These are phyloP conservation scores for Nakaseomyces uthaithaninus DNA, from an alignment of 1,139 yeast species.

Conservation along the genomic window DNA sequence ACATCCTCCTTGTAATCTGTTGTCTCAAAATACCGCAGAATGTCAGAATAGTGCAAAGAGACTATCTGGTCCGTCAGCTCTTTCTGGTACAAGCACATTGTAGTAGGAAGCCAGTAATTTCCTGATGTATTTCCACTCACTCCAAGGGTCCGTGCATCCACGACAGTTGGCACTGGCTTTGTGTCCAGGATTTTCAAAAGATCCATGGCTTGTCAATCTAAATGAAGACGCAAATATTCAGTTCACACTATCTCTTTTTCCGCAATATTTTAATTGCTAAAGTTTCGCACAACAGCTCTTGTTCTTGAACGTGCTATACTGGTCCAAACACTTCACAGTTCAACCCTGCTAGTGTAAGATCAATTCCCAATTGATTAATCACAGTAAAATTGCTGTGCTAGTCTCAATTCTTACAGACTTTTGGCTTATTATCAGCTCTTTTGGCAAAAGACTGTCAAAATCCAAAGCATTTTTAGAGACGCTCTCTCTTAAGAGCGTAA, in stretches of 20 bases:
- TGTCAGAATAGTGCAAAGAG: constrained; percentile 83
- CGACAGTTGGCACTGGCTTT: constrained; percentile 76
- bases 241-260: too few species aligned
- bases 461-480: neutral
- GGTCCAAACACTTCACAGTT: too few species aligned
- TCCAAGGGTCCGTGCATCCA: constrained; percentile 39
- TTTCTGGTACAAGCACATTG: constrained; percentile 81
- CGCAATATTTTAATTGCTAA: too few species aligned
- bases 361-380: too few species aligned
- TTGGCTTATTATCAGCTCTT: too few species aligned
- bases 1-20: constrained; percentile 44
- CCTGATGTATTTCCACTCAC: constrained; percentile 41
- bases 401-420: too few species aligned
- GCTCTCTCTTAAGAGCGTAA: neutral
- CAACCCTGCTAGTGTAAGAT: too few species aligned
- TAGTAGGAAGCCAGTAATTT: constrained; percentile 75
- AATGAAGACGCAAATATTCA: constrained; percentile 73
- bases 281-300: too few species aligned
- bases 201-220: constrained; percentile 45
- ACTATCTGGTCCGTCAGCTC: constrained; percentile 91
- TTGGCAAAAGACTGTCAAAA: too few species aligned
- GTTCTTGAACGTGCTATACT: too few species aligned
- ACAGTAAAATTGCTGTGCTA: too few species aligned
- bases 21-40: constrained; percentile 76
- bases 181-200: constrained; percentile 68